Evolutionary conservation across 225 moss, liverwort and hornwort genomes (phyloP).

Genomic region (Climacium dendroides): DNA sequence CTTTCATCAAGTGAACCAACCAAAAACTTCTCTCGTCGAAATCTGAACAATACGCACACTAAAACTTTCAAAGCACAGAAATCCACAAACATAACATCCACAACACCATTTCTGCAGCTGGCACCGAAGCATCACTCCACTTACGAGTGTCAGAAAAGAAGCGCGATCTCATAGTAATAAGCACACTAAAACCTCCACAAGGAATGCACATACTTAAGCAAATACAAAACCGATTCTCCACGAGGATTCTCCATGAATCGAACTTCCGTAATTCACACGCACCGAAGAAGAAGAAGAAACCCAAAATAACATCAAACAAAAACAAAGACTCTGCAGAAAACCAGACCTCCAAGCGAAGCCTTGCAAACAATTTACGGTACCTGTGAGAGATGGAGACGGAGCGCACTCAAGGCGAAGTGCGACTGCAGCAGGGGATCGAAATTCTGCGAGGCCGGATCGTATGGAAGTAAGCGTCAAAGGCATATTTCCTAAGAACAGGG

Average conservation of each 20-base stretch:
- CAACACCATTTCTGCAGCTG: neutral
- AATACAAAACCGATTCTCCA: neutral
- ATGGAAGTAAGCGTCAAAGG: neutral
- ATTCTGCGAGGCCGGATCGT: neutral
- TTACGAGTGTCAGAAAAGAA: neutral
- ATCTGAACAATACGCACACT: neutral
- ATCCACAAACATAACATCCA: neutral
- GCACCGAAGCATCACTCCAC: neutral
- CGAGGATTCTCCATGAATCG: neutral
- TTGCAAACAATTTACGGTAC: neutral
- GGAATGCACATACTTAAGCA: neutral
- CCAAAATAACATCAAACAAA: too few species aligned
- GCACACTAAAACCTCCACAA: neutral
- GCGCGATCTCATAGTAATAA: neutral
- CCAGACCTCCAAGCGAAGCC: neutral
- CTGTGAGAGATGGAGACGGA: neutral
- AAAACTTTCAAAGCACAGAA: neutral
- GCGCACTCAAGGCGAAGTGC: neutral
- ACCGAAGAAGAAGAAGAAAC: neutral
- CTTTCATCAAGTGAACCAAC: neutral
- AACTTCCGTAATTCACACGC: neutral
- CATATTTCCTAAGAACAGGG: neutral
- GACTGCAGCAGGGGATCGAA: neutral
- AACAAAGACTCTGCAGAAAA: neutral
- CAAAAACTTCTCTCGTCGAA: neutral